Evolutionary conservation across 2,329 filamentous ascomycete species (phyloP), one percentile per base, ranked within the genome.

Genomic region (Plenodomus biglobosus): DNA sequence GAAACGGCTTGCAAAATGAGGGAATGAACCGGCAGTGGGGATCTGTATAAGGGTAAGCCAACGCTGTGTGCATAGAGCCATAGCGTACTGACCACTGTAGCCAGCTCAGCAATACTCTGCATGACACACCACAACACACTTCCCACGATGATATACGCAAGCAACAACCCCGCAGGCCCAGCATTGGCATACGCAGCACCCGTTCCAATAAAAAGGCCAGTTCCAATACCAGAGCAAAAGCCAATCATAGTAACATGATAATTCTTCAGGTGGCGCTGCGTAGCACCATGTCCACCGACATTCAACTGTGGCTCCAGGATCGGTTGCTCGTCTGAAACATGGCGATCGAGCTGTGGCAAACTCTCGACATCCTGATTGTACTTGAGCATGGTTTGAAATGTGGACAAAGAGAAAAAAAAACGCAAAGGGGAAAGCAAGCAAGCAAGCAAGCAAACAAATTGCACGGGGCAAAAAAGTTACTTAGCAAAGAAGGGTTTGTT

Each of bases 21-120:
- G 79, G 59, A 85, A 85, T 2, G 79, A 80, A 44, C 82, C 82
- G 40, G 76, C 78, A 32, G 53, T 60, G 8, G 55, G 55, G 5
- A 60, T 56, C 57, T 56, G 38, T 8, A 1, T 2, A 8, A 3
- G 18, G 27, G 20, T 55, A 24, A 55, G 50, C 18, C 17, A 6
- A 13, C 15, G 35, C 11, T 19, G 3, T 6, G 2, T 1, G 18
- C 10, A 1, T 8, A 30, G 35, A 4, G 3, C 11, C 15, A 2
- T 8, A 7, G 19, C 10, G 2, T 42, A 52, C 56, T 38, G n/a
- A 59, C 56, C 35, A 59, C 46, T 17, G 55, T 76, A 37, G 73
- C 79, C 80, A 86, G 84, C 64, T 86, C 83, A 8, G 83, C 82
- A 42, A 84, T 72, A 50, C 77, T 78, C 59, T 84, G 85, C 75